These are phyloP conservation scores for Clavispora fructus DNA, from an alignment of 805 yeast genomes.

Conservation along the genomic window DNA sequence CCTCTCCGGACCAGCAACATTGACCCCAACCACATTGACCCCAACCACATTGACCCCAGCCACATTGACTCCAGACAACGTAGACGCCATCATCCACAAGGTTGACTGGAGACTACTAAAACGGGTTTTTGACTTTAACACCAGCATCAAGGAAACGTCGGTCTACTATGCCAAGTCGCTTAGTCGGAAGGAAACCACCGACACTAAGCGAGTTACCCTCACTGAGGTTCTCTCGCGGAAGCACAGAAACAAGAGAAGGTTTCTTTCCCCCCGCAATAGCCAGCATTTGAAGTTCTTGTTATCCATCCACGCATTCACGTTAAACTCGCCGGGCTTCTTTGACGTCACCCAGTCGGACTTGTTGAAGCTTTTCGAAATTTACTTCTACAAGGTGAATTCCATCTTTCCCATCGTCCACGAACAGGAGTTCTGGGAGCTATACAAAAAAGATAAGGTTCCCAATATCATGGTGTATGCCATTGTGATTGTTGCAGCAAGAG, in stretches of 20 bases:
- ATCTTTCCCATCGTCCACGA: constrained; percentile 39
- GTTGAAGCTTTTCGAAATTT: constrained; percentile 27
- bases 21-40: no score
- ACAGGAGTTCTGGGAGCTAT: constrained; percentile 32
- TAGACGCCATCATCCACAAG: constrained; percentile 3
- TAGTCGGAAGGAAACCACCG: neutral
- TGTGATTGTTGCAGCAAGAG: constrained; percentile 37
- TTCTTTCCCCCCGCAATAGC: constrained; percentile 5
- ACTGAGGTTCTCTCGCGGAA: neutral
- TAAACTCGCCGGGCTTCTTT: constrained; percentile 14
- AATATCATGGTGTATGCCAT: constrained; percentile 39
- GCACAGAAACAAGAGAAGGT: constrained; percentile 1
- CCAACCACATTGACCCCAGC: neutral
- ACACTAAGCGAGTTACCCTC: neutral
- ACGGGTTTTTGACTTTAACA: constrained; percentile 11
- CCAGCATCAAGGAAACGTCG: constrained; percentile 5
- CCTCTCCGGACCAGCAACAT: neutral
- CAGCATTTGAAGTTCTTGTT: constrained; percentile 11
- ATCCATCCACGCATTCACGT: constrained; percentile 13
- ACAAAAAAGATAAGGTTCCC: constrained; percentile 30
- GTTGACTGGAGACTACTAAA: constrained; percentile 12
- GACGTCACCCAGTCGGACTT: constrained; percentile 8
- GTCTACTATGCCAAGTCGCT: constrained; percentile 3
- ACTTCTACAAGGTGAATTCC: constrained; percentile 35
- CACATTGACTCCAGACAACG: neutral